A percentile compares a stretch with the other conserved stretches of the same genome.
These are phyloP conservation scores for Fusarium caatingaense DNA, from an alignment of 2,329 filamentous ascomycete species.

Conservation along the genomic window DNA sequence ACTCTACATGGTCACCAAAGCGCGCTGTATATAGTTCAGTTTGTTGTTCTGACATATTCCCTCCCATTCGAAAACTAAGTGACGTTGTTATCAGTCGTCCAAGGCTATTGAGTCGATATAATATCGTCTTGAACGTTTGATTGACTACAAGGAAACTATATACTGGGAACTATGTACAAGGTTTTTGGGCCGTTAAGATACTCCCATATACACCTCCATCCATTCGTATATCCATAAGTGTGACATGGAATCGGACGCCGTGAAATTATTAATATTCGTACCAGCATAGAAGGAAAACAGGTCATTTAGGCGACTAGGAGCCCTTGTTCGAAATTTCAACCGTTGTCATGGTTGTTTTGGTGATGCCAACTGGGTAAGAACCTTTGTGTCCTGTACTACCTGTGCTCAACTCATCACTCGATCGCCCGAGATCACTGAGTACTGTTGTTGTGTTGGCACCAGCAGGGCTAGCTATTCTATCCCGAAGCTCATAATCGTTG, in stretches of 20 bases:
- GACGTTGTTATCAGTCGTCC: not conserved
- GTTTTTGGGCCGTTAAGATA: not conserved
- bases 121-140: not conserved
- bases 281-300: not conserved
- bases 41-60: not conserved
- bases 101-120: not conserved
- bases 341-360: slow-evolving; percentile 47
- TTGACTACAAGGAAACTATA: not conserved
- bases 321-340: slow-evolving; percentile 33
- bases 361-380: slow-evolving; percentile 37
- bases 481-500: slow-evolving; percentile 47
- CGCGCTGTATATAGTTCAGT: not conserved
- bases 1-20: not conserved
- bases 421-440: slow-evolving; percentile 38
- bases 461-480: slow-evolving; percentile 25
- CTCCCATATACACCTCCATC: not conserved
- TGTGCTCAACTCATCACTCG: slow-evolving; percentile 45
- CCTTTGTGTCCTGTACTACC: slow-evolving; percentile 12
- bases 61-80: not conserved
- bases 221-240: not conserved
- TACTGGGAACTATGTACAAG: not conserved
- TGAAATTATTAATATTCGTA: not conserved
- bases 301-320: not conserved
- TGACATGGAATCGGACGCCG: not conserved
- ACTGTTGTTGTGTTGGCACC: slow-evolving; percentile 36